Base-by-base conservation (phyloP, 495 filamentous ascomycete species). In the Hypomontagnella submonticulosa region DNA sequence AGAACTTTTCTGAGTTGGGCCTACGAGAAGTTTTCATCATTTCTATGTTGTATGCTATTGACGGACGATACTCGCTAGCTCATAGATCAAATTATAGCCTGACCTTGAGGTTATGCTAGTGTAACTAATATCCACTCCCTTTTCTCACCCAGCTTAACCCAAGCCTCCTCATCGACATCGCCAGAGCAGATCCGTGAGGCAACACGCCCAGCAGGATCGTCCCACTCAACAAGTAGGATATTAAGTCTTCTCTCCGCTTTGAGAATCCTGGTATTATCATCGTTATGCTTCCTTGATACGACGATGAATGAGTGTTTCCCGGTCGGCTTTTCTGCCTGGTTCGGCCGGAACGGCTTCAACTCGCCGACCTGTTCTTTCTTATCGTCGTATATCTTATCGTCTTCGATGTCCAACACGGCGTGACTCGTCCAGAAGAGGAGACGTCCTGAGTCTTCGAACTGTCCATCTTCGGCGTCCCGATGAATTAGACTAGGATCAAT, bases 371-470 rank as follows among this genome's bases (percentile, higher is more conserved):
- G 36, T 6, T 58, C 61, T n/a, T 54, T 15, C 12, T 38, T 51
- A 11, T 52, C 34, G 10, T 54, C 49, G n/a, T 51, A 58, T 5
- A 67, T 47, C 20, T 63, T 67, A 2, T 12, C 40, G 0, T 63
- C 59, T 11, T 48, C 37, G 0, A 53, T 10, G 6, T 48, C 32
- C 7, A 67, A 41, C 1, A 53, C 23, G 2, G 59, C 58, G n/a
- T 67, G 52, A 23, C 64, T 67, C 10, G 51, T 63, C 64, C 64
- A 67, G 38, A 67, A 67, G 12, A 67, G 13, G 4, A 67, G 38
- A 30, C 38, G 46, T 0, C 64, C 59, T 12, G 58, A 67, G 18
- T 67, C 59, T 10, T 15, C 38, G 16, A 67, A 67, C 12, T 67
- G 32, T 11, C 49, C 38, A 10, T 48, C 52, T 19, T 38, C 46